Percentiles rank a stretch among this genome's conserved stretches.
phyloP scores from a whole-genome alignment of 208 protist species.

The Wallacemonas collosoma region DNA sequence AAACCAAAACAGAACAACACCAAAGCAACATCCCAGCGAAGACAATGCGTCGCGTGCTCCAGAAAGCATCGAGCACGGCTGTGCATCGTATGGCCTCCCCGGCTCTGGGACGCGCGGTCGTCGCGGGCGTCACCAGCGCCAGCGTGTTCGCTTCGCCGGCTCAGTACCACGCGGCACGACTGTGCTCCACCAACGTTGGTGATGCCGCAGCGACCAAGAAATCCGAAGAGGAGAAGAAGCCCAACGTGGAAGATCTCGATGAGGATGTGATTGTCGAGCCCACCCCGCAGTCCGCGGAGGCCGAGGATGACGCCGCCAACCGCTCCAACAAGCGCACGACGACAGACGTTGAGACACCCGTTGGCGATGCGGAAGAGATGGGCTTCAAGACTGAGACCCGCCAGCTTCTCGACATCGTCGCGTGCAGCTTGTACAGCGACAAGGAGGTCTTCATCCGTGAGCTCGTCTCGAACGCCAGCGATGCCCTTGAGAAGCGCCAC shows the following conservation, averaged over 20 bases:
- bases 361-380: conserved; percentile 85
- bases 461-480: conserved; percentile 97
- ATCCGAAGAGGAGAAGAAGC: conserved; percentile 24
- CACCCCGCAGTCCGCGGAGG: conserved; percentile 32
- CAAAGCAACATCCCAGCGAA: not conserved
- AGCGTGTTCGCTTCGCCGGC: not conserved
- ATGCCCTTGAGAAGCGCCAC: conserved; percentile 97
- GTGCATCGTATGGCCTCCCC: conserved; percentile 13
- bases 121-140: not conserved
- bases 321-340: conserved; percentile 15
- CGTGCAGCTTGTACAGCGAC: conserved; percentile 97
- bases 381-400: conserved; percentile 98
- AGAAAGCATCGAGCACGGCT: conserved; percentile 28
- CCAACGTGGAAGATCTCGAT: conserved; percentile 56
- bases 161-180: conserved; percentile 21
- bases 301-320: conserved; percentile 20
- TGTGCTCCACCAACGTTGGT: conserved; percentile 12
- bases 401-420: conserved; percentile 98
- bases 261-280: conserved; percentile 89
- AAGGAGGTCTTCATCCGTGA: conserved; percentile 99
- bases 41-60: conserved; percentile 52
- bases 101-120: not conserved
- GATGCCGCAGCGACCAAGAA: conserved; percentile 1
- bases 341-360: conserved; percentile 53
- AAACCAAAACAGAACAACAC: not conserved